phyloP scores from a whole-genome alignment of 2,329 filamentous ascomycete species.

The Fusarium duplospermum region DNA sequence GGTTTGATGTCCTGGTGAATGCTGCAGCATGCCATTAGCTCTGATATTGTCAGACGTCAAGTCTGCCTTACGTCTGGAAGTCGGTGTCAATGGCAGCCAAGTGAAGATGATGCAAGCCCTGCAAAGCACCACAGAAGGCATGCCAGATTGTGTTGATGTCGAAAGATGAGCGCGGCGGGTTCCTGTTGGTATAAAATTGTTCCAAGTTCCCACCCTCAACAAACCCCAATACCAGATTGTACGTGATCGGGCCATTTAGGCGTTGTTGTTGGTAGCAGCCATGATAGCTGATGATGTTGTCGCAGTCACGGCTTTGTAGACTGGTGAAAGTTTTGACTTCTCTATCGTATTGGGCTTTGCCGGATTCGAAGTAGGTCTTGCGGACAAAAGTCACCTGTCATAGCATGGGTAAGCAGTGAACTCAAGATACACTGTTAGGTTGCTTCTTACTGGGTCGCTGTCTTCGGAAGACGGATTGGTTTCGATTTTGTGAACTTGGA shows the following conservation, averaged over 20 bases:
- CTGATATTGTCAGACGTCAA: not conserved
- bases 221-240: conserved; percentile 17
- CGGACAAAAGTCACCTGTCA: not conserved
- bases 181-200: not conserved
- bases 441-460: not conserved
- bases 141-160: conserved; percentile 4
- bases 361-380: conserved; percentile 1
- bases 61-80: not conserved
- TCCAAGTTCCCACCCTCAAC: conserved; percentile 6
- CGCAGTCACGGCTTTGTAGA: not conserved
- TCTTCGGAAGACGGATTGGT: not conserved
- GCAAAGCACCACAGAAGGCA: conserved; percentile 1
- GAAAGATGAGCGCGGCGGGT: not conserved
- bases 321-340: conserved; percentile 5
- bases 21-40: not conserved
- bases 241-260: not conserved
- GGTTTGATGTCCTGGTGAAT: conserved; percentile 31
- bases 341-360: conserved; percentile 3
- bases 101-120: conserved; percentile 13
- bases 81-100: not conserved
- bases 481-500: not conserved
- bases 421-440: not conserved
- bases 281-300: conserved; percentile 6
- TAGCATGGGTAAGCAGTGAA: not conserved
- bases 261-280: conserved; percentile 9